phyloP scores from a whole-genome alignment of 495 filamentous ascomycete species.

The Neurospora discreta region DNA sequence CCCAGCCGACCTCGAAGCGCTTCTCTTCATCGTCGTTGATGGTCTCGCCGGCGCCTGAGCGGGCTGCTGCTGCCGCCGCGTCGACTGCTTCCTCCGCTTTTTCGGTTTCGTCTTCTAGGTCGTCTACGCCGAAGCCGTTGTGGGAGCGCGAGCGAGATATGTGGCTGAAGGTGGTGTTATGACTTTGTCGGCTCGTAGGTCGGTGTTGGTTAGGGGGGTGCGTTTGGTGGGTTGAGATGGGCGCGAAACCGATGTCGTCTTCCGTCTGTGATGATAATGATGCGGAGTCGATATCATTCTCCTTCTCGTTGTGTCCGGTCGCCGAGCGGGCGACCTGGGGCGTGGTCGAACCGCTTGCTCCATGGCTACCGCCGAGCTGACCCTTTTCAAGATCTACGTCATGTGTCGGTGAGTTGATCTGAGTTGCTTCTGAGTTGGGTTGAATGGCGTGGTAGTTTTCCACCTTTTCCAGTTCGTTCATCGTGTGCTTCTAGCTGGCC shows the following conservation, averaged over 20 bases:
- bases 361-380: background rate
- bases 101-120: slow-evolving; percentile 27
- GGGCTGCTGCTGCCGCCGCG: background rate
- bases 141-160: slow-evolving; percentile 39
- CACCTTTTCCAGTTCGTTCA: background rate
- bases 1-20: slow-evolving; percentile 59
- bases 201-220: background rate
- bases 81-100: slow-evolving; percentile 11
- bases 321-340: background rate
- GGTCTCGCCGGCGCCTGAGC: background rate
- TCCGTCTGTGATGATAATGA: background rate
- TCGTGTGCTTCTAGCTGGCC: background rate
- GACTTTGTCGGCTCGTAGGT: background rate
- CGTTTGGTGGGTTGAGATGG: background rate
- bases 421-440: background rate
- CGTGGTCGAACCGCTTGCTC: background rate
- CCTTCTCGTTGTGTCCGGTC: background rate
- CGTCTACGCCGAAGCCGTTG: slow-evolving; percentile 51
- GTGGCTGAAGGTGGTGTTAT: background rate
- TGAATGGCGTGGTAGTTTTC: background rate
- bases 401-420: background rate
- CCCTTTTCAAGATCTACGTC: background rate
- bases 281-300: background rate
- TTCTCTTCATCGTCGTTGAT: slow-evolving; percentile 15
- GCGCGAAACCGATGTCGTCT: background rate